phyloP scores from a whole-genome alignment of 352 stramenopile genomes.

The Globisporangium abappressorium region DNA sequence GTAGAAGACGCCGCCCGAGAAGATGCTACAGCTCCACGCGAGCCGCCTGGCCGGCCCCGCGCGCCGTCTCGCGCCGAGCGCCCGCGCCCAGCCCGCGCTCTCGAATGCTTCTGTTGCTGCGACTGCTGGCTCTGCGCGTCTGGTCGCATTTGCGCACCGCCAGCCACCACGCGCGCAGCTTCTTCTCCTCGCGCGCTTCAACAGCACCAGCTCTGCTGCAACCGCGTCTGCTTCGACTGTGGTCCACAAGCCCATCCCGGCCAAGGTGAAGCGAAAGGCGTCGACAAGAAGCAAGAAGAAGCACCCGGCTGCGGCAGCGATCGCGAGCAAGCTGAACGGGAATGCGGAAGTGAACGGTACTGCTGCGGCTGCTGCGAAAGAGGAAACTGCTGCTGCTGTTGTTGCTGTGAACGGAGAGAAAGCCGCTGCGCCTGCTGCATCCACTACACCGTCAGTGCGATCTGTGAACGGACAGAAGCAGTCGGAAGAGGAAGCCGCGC shows the following conservation, averaged over 20 bases:
- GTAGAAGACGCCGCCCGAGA: background rate
- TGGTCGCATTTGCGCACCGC: background rate
- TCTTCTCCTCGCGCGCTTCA: constrained; percentile 12
- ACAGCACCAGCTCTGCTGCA: constrained; percentile 7
- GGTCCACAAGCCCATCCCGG: constrained; percentile 21
- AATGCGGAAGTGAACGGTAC: constrained; percentile 10
- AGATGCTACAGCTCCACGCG: constrained; percentile 20
- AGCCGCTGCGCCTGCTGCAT: background rate
- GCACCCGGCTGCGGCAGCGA: constrained; percentile 11
- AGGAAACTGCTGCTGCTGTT: background rate
- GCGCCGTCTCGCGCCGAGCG: constrained; percentile 5
- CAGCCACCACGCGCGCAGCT: constrained; percentile 5
- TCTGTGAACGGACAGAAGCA: constrained; percentile 14
- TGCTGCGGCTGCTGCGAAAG: background rate
- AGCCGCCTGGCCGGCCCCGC: constrained; percentile 13
- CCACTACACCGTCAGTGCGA: background rate
- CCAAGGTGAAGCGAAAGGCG: constrained; percentile 22
- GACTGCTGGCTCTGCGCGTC: background rate
- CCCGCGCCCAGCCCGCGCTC: background rate
- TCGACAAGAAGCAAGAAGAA: constrained; percentile 20
- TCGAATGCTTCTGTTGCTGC: background rate
- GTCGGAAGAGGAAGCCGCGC: constrained; percentile 14
- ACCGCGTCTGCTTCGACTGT: background rate
- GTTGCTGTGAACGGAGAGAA: background rate
- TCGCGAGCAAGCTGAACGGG: constrained; percentile 20